phyloP scores from a whole-genome alignment of 495 filamentous ascomycete species.

The Sphaerosporella brunnea region DNA sequence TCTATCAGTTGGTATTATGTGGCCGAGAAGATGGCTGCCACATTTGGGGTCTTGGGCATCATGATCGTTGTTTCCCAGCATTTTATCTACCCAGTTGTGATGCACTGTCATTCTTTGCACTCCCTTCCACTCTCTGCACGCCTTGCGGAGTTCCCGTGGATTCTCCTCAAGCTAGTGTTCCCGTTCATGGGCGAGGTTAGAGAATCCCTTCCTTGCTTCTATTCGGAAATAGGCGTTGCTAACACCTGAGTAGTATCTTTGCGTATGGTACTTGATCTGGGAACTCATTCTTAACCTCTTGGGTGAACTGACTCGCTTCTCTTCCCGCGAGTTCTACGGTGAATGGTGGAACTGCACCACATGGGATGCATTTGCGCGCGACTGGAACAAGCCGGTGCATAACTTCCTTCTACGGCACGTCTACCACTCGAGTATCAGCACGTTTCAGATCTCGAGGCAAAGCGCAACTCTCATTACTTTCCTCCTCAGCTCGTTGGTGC shows the following conservation, averaged over 20 bases:
- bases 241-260: slow-evolving; percentile 21
- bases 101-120: slow-evolving; percentile 46
- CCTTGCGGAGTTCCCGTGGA: slow-evolving; percentile 48
- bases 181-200: slow-evolving; percentile 53
- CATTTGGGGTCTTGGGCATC: slow-evolving; percentile 48
- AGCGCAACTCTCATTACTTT: slow-evolving; percentile 62
- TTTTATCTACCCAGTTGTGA: slow-evolving; percentile 49
- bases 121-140: slow-evolving; percentile 40
- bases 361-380: slow-evolving; percentile 38
- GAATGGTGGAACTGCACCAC: slow-evolving; percentile 47
- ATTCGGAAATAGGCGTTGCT: no score
- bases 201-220: no score
- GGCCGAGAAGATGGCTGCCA: slow-evolving; percentile 47
- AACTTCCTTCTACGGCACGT: slow-evolving; percentile 57
- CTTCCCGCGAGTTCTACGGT: slow-evolving; percentile 61
- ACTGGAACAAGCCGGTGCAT: slow-evolving; percentile 60
- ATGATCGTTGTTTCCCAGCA: slow-evolving; percentile 42
- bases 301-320: slow-evolving; percentile 54
- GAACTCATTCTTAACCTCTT: slow-evolving; percentile 60
- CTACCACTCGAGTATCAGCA: slow-evolving; percentile 54
- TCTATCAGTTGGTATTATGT: slow-evolving; percentile 54
- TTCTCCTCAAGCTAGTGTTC: slow-evolving; percentile 51
- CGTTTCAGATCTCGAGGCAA: slow-evolving; percentile 46
- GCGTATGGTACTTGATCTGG: slow-evolving; percentile 57
- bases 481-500: slow-evolving; percentile 47